phyloP scores from a whole-genome alignment of 768 basidiomycete genomes.

The Lyophyllum shimeji region DNA sequence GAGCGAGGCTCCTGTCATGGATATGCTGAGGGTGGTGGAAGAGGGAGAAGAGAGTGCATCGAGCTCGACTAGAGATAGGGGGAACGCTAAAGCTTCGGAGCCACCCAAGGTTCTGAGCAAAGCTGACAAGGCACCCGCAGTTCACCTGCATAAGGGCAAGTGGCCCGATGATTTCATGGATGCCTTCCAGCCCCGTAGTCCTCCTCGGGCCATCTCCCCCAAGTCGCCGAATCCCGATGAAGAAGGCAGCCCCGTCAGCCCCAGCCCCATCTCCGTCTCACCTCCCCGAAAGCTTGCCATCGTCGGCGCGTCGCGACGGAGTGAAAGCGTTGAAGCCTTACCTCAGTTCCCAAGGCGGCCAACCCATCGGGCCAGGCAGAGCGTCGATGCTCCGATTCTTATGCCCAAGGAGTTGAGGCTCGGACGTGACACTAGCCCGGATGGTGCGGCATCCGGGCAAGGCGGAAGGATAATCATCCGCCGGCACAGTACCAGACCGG shows the following conservation, averaged over 20 bases:
- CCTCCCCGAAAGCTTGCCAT: conserved; percentile 59
- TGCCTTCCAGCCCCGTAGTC: conserved; percentile 43
- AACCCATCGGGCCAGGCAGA: conserved; percentile 63
- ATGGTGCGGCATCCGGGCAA: conserved; percentile 37
- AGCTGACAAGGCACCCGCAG: conserved; percentile 33
- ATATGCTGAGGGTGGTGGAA: conserved; percentile 69
- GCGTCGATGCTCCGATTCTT: conserved; percentile 52
- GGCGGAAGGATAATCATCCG: conserved; percentile 49
- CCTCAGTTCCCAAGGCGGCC: conserved; percentile 56
- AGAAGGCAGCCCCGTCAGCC: conserved; percentile 21
- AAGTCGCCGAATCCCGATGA: conserved; percentile 27
- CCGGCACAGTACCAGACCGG: conserved; percentile 56
- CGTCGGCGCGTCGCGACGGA: conserved; percentile 41
- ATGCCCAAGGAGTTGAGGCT: conserved; percentile 49
- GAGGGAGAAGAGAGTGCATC: conserved; percentile 65
- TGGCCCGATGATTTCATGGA: conserved; percentile 84
- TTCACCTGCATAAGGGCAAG: conserved; percentile 74
- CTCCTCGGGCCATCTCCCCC: conserved; percentile 26
- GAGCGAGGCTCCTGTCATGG: conserved; percentile 61
- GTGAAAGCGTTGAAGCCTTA: conserved; percentile 47
- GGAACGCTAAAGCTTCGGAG: conserved; percentile 17
- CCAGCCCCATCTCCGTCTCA: conserved; percentile 37
- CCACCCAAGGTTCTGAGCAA: conserved; percentile 20
- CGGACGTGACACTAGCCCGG: conserved; percentile 59
- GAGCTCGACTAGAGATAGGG: conserved; percentile 32